Evolutionary conservation across 352 stramenopile species (phyloP).

Genomic region (Globisporangium perplexum): DNA sequence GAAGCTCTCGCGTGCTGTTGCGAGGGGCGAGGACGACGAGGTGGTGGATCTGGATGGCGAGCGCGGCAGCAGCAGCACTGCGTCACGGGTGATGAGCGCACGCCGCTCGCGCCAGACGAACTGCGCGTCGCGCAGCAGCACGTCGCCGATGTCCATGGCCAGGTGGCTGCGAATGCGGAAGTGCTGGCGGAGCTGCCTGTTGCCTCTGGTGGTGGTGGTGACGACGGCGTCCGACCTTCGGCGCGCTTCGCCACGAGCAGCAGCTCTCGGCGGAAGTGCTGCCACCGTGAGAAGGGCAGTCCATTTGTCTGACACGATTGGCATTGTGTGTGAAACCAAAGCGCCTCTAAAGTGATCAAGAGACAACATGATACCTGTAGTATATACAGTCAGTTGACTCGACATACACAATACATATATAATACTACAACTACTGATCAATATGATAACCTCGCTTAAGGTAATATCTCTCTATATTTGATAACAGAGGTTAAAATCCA

Average conservation of each 20-base stretch:
- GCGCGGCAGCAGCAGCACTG: conserved; percentile 26
- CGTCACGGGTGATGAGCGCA: conserved; percentile 27
- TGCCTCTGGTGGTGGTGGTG: no score
- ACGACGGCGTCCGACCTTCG: not conserved
- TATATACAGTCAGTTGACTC: no score
- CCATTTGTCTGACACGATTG: not conserved
- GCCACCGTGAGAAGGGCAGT: not conserved
- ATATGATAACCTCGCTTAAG: no score
- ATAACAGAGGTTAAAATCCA: no score
- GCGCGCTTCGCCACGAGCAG: not conserved
- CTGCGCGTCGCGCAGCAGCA: conserved; percentile 41
- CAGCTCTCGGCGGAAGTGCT: not conserved
- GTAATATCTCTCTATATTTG: no score
- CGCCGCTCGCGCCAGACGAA: conserved; percentile 40
- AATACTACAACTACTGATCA: no score
- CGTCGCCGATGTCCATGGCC: conserved; percentile 39
- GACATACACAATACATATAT: no score
- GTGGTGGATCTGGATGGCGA: not conserved
- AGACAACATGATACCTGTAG: no score
- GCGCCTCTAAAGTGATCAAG: not conserved
- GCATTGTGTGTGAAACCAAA: not conserved
- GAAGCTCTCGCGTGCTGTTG: conserved; percentile 20
- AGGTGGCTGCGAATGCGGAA: not conserved
- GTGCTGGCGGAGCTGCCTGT: not conserved
- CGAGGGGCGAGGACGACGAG: conserved; percentile 9